Evolutionary conservation across 495 filamentous ascomycete species (phyloP), one percentile per base, ranked within the genome.

Genomic region (Xylaria grammica): DNA sequence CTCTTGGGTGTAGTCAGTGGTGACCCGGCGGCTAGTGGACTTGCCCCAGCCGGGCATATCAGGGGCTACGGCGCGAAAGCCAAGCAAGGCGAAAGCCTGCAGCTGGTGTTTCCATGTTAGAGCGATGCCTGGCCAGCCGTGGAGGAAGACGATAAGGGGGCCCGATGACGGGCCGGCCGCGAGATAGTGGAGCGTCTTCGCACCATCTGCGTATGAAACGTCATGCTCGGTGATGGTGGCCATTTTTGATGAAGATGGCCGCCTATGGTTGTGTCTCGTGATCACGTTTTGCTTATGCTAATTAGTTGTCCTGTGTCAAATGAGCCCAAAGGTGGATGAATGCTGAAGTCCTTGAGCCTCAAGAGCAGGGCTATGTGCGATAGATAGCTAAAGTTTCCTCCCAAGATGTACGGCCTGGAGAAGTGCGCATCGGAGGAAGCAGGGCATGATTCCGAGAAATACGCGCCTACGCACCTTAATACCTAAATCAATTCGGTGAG

Each of bases 11-110:
- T 58, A 58, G 27, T 45, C 55, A n/a, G 26, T 19, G 6, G n/a
- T 13, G 38, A 46, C 40, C 15, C 55, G 55, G 26, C 55, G 38
- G 10, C 11, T 45, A 2, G 55, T 58, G 3, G 55, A 58, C 22
- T 58, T 7, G 24, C 55, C 55, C 15, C 29, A 58, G 15, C 55
- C 55, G 2, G 55, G 55, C 55, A 58, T 58, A 27, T 58, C 55
- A 26, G 55, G 38, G 22, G 55, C 55, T 27, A 58, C 9, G 40
- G 29, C 55, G 17, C 55, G 55, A 44, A 58, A 58, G 38, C 55
- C 55, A 27, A 58, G 55, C 15, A 9, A 13, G 1, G 55, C 55
- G 55, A 58, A 58, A 29, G 55, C 27, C 5, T 58, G 10, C 7
- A 58, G 17, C 40, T 58, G 55, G 24, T 26, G 7, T 29, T 46